Conservation (phyloP, 805 yeast species). For the Kurtzmaniella fragi region DNA sequence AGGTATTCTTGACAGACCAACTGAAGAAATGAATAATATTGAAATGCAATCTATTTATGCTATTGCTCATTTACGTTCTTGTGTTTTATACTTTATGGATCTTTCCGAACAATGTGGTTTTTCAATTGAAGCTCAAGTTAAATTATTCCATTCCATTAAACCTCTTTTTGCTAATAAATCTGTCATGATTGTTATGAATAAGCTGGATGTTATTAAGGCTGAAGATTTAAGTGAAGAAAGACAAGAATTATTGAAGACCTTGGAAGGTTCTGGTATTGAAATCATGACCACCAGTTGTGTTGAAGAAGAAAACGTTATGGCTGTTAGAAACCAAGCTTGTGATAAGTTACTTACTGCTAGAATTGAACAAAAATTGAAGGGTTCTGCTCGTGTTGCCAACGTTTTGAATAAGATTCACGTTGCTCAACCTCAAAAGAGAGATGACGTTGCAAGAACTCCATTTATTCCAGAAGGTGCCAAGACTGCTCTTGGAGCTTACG, state of each 20-base stretch:
- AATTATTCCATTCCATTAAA: conserved; percentile 93
- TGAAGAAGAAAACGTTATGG: conserved; percentile 92
- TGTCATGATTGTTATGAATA: conserved; percentile 92
- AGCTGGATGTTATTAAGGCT: conserved; percentile 81
- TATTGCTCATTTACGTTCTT: conserved; percentile 95
- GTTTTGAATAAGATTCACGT: conserved; percentile 95
- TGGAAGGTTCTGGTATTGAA: conserved; percentile 78
- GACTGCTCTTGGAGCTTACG: conserved; percentile 56
- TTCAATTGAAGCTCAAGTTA: conserved; percentile 94
- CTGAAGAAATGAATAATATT: conserved; percentile 99
- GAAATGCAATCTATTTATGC: conserved; percentile 99
- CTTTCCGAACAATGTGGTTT: conserved; percentile 98
- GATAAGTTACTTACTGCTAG: conserved; percentile 93
- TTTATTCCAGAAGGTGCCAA: conserved; percentile 76
- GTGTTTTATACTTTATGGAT: conserved; percentile 97
- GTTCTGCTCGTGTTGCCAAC: conserved; percentile 80
- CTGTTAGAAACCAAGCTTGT: conserved; percentile 94
- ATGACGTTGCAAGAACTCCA: conserved; percentile 75
- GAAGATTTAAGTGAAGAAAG: conserved; percentile 79
- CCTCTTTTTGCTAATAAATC: conserved; percentile 96
- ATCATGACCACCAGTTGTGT: conserved; percentile 90
- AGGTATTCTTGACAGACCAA: conserved; percentile 96
- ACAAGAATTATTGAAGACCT: conserved; percentile 63
- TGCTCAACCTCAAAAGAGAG: conserved; percentile 84
- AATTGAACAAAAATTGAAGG: conserved; percentile 93